Base-by-base conservation (phyloP, 2,329 filamentous ascomycete species). In the Xenoacremonium recifei region DNA sequence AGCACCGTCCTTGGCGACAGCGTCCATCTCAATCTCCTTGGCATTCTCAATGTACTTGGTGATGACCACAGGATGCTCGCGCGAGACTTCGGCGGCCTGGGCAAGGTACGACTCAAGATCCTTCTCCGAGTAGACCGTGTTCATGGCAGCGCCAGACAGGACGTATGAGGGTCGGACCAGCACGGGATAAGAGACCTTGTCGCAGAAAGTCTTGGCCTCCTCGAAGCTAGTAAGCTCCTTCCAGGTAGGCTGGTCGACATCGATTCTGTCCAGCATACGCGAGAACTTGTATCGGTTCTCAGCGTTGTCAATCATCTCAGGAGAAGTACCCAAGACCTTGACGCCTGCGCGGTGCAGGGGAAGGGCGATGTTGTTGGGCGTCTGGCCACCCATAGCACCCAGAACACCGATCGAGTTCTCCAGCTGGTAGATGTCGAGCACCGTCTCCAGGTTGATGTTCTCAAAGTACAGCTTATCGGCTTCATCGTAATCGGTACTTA, bases 21-120 rank as follows among this genome's bases (percentile, higher is more conserved):
- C 93, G 58, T 99, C 93, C 93, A 99, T 97, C 69, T 99, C 93
- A 50, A 99, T 97, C 67, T 99, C 93, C 76, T 99, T 97, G 52
- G 93, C 93, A 54, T 95, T 93, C 74, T 99, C 93, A 54, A 99
- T 97, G 71, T 97, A 99, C 73, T 99, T 99, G 47, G 92, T 97
- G 61, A 99, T 97, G 48, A 99, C 93, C 10, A 99, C 93, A 1
- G 93, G 93, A 65, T 97, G 89, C 49, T 97, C 92, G 49, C 88
- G 84, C 5, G 93, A 97, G 35, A 99, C 93, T 52, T 95, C 91
- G 6, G 81, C 88, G 40, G 93, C 93, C 69, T 97, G 92, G 51
- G 87, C 81, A 33, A 99, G 76, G 67, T 95, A 97, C 59, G 77
- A 85, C 57, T 89, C 87, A 44, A 99, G 74, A 63, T 97, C 93